Base-by-base conservation (phyloP, 306 rosid genomes). In the Mimosa bimucronata region DNA sequence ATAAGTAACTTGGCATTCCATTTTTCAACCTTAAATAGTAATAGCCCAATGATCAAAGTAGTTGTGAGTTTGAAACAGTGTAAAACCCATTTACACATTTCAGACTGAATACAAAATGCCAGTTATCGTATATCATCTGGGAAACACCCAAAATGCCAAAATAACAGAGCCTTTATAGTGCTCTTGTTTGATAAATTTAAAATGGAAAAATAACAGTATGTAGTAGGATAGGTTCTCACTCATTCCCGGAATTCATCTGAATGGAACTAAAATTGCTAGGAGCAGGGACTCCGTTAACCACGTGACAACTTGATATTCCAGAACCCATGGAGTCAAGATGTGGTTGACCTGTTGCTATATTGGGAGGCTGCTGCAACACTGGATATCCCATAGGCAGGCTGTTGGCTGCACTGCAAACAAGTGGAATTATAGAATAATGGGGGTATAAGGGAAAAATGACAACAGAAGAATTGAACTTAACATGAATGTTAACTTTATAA, bases 211-310 rank as follows among this genome's bases (percentile, higher is more conserved):
- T 48, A 82, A 61, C 66, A 45, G 18, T 38, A 9, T 3, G 52
- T 15, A 81, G 44, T 61, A 9, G 76, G 77, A 71, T 10, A 74
- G 38, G 77, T 76, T 78, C 99, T 91, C 79, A 96, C 99, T 86
- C 92, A 28, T 88, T 91, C 83, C 94, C 92, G 77, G 99, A 89
- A 66, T 83, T 91, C 90, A 86, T 89, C 62, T 88, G 88, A 64
- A 90, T 90, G 66, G 96, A 92, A 83, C 89, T 97, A 69, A 87
- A 92, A 77, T 87, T 89, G 81, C 94, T 86, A 4, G 97, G 89
- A 70, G 97, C 98, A 19, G 97, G 97, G 66, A 92, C 97, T 73
- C 98, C 98, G 80, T 96, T 93, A 80, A 93, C 99, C 52, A 93
- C 93, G 67, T 96, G 98, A 85, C 95, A 90, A 79, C 83, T 89